Evolutionary conservation across 1,284 basidiomycete genomes (phyloP).

Genomic region (Amylostereum chailletii): DNA sequence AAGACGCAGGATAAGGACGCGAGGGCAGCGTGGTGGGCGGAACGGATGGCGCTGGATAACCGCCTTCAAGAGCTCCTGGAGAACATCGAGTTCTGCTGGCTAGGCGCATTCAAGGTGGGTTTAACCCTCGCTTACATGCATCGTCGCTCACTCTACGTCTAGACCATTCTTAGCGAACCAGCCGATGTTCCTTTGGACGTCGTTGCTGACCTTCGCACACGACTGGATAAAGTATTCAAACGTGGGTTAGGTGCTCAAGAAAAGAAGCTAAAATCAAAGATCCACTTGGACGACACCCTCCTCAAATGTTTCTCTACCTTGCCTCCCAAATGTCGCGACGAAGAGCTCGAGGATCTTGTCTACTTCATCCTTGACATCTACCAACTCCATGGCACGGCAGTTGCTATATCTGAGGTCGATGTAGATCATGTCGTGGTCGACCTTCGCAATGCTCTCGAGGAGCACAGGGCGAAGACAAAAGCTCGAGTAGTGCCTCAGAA

Average conservation of each 20-base stretch:
- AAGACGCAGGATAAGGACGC: constrained; percentile 57
- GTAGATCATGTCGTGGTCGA: constrained; percentile 80
- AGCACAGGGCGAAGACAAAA: constrained; percentile 43
- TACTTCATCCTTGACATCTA: constrained; percentile 94
- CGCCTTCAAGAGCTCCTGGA: constrained; percentile 71
- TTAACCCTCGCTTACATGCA: background rate
- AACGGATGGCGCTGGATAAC: constrained; percentile 67
- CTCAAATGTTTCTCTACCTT: constrained; percentile 85
- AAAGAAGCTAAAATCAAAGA: constrained; percentile 45
- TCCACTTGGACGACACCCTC: constrained; percentile 61
- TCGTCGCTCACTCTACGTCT: background rate
- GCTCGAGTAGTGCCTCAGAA: constrained; percentile 20
- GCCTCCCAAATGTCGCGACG: constrained; percentile 75
- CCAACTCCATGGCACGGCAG: constrained; percentile 84
- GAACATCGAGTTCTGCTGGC: constrained; percentile 92
- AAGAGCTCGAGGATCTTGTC: constrained; percentile 91
- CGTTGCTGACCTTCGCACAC: constrained; percentile 47
- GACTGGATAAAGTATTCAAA: constrained; percentile 71
- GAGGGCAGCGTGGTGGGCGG: constrained; percentile 78
- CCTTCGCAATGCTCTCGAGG: constrained; percentile 60
- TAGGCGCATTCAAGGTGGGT: constrained; percentile 91
- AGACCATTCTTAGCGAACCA: constrained; percentile 68
- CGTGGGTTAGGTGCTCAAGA: constrained; percentile 53
- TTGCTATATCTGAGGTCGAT: constrained; percentile 90
- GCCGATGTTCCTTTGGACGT: constrained; percentile 35